A percentile compares a stretch with the other conserved stretches of the same genome.
These are phyloP conservation scores for Globisporangium radiosum DNA, from an alignment of 352 stramenopile species.

Conservation along the genomic window DNA sequence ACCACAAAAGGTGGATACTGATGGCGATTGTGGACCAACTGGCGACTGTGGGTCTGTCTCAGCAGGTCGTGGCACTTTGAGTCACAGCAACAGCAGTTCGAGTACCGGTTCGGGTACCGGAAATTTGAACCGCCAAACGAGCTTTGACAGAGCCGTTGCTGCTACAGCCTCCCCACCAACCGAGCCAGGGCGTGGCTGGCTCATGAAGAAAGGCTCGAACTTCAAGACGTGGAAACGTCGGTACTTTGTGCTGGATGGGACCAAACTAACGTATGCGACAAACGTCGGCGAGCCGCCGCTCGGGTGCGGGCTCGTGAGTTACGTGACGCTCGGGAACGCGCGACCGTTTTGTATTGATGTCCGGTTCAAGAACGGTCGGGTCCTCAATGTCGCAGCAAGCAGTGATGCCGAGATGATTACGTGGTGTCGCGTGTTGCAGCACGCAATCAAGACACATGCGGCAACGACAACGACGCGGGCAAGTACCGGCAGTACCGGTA, in stretches of 20 bases:
- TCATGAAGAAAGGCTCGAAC: conserved; percentile 56
- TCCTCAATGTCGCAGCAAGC: conserved; percentile 48
- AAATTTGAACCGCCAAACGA: not conserved
- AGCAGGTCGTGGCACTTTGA: too few relatives aligned
- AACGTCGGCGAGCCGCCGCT: conserved; percentile 28
- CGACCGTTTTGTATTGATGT: conserved; percentile 70
- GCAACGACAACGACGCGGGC: conserved; percentile 23
- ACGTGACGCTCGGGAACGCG: conserved; percentile 46
- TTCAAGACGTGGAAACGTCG: conserved; percentile 66
- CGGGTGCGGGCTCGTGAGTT: conserved; percentile 42
- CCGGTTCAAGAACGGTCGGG: conserved; percentile 50
- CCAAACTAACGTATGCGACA: conserved; percentile 51
- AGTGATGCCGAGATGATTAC: conserved; percentile 48
- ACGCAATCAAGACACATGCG: conserved; percentile 27
- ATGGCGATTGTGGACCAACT: not conserved
- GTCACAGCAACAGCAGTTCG: not conserved
- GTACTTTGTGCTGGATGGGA: conserved; percentile 52
- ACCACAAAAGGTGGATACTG: not conserved
- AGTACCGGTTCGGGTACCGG: not conserved
- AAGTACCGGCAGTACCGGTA: too few relatives aligned
- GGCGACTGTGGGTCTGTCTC: too few relatives aligned
- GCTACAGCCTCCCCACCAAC: not conserved
- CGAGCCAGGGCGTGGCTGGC: conserved; percentile 32
- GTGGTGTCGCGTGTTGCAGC: conserved; percentile 57
- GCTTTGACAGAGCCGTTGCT: not conserved